A percentile compares a stretch with the other conserved stretches of the same genome.
Conservation (phyloP, 495 filamentous ascomycete genomes). For the Achaetomiella virescens region DNA sequence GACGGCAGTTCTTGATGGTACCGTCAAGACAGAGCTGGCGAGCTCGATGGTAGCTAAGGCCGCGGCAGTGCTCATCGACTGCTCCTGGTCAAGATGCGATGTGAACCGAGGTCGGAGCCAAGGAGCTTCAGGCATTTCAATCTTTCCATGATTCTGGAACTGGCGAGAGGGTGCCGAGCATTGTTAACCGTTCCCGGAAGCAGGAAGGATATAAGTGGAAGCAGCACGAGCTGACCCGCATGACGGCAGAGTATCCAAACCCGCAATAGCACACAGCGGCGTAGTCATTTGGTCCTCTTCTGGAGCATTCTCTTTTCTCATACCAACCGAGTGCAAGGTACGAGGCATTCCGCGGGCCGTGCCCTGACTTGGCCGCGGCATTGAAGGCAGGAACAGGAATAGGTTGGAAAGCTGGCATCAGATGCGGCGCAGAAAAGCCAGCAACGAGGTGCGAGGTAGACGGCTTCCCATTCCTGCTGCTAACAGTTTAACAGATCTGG, state of each 20-base stretch:
- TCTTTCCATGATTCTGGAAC: not conserved
- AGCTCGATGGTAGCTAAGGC: not conserved
- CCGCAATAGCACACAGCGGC: not conserved
- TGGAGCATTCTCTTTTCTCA: not conserved
- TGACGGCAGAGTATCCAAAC: not conserved
- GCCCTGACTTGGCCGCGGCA: not conserved
- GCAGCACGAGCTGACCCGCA: not conserved
- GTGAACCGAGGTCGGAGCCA: not conserved
- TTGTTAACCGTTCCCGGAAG: not conserved
- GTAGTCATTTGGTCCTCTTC: not conserved
- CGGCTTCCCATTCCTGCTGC: not conserved
- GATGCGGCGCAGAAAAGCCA: not conserved
- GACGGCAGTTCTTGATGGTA: not conserved
- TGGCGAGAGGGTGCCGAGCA: not conserved
- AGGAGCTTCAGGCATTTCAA: slow-evolving; percentile 5
- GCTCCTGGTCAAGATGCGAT: not conserved
- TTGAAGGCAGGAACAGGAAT: slow-evolving; percentile 1
- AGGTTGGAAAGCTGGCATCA: slow-evolving; percentile 1
- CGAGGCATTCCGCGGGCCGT: slow-evolving; percentile 2
- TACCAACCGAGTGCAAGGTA: not conserved
- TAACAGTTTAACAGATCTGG: too few species aligned
- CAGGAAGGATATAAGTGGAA: slow-evolving; percentile 1
- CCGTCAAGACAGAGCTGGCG: not conserved
- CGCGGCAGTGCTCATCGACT: not conserved
- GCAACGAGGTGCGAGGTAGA: not conserved